Conservation (phyloP, 495 filamentous ascomycete genomes). For the Halenospora varia region DNA sequence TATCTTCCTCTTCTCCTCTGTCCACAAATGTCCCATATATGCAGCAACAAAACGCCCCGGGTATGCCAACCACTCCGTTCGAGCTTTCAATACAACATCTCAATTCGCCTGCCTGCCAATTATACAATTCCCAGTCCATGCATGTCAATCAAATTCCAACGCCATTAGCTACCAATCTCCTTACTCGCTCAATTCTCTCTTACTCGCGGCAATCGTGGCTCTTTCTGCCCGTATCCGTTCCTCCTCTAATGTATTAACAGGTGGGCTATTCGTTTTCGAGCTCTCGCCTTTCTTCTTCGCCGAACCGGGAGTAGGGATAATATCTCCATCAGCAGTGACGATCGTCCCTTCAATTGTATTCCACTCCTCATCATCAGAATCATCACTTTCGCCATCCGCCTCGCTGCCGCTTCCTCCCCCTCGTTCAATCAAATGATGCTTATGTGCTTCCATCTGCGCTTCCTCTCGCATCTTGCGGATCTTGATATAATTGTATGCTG, state of each 20-base stretch:
- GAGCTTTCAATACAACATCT: neutral
- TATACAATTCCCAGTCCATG: neutral
- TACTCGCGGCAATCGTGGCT: conserved; percentile 7
- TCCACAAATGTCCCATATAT: neutral
- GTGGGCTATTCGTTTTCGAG: conserved; percentile 6
- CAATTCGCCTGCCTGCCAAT: neutral
- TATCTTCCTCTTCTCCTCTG: neutral
- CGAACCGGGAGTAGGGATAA: conserved; percentile 23
- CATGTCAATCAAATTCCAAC: neutral
- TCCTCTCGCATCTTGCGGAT: conserved; percentile 82
- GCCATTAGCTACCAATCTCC: too few relatives aligned
- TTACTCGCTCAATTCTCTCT: conserved; percentile 14
- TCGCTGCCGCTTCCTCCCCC: neutral
- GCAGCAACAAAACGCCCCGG: neutral
- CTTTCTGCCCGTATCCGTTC: neutral
- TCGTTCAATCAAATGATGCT: conserved; percentile 3
- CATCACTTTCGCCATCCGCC: conserved; percentile 8
- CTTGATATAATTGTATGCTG: conserved; percentile 91
- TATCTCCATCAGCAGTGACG: conserved; percentile 26
- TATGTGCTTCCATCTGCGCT: conserved; percentile 45
- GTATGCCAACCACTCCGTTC: neutral
- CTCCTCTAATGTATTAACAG: too few relatives aligned
- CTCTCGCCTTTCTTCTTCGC: conserved; percentile 11
- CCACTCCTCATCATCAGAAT: conserved; percentile 3
- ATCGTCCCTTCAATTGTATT: conserved; percentile 1